Evolutionary conservation across 2,329 filamentous ascomycete genomes (phyloP).

Genomic region (Cordyceps cicadae): DNA sequence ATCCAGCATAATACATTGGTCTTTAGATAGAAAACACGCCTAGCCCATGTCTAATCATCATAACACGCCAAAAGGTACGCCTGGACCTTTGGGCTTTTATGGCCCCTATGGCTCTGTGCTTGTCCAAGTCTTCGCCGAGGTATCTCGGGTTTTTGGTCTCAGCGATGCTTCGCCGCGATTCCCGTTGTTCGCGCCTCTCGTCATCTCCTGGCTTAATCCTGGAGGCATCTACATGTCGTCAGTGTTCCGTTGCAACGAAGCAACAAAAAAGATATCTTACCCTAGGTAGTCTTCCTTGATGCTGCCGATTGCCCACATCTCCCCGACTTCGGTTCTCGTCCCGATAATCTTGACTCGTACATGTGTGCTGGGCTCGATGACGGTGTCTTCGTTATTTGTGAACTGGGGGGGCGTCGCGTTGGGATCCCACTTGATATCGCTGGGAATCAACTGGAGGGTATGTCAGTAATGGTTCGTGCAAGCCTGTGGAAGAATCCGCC

Average conservation of each 20-base stretch:
- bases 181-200: background rate
- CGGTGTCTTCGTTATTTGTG: slow-evolving; percentile 87
- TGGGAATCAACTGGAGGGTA: slow-evolving; percentile 66
- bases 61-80: slow-evolving; percentile 1
- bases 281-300: slow-evolving; percentile 80
- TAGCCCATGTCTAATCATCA: background rate
- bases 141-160: background rate
- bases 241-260: slow-evolving; percentile 10
- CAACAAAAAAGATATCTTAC: slow-evolving; percentile 29
- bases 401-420: slow-evolving; percentile 96
- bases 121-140: background rate
- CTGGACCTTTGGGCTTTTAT: background rate
- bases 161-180: background rate
- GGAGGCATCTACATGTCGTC: slow-evolving; percentile 15
- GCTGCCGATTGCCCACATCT: slow-evolving; percentile 94
- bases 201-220: slow-evolving; percentile 12
- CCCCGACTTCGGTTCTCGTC: slow-evolving; percentile 83
- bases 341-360: slow-evolving; percentile 92
- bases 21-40: background rate
- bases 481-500: slow-evolving; percentile 18
- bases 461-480: background rate
- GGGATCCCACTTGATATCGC: slow-evolving; percentile 86
- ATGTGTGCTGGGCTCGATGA: slow-evolving; percentile 89
- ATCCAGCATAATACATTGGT: slow-evolving; percentile 2
- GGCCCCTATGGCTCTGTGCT: background rate